Evolutionary conservation across 345 rosid species (phyloP), one percentile per base, ranked within the genome.

Genomic region (Cardamine resedifolia): DNA sequence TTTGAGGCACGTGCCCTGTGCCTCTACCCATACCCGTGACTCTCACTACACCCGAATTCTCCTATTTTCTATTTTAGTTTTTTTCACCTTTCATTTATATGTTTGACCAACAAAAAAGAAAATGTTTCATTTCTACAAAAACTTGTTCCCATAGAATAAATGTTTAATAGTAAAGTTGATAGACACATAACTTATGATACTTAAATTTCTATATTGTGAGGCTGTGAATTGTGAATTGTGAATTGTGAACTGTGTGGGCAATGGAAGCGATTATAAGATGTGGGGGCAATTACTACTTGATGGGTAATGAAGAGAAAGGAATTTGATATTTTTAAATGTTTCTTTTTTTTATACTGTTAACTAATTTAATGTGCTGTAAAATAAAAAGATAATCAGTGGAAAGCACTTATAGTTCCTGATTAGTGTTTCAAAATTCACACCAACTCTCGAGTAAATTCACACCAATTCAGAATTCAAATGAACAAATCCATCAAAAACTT

Each of bases 11-110:
- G 79, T 75, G 70, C 58, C 16, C 15, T 38, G 12, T 58, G 61
- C 18, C 39, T 58, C 64, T 68, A 41, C 39, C 64, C 74, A 52
- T 53, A 18, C 79, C 79, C 74, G 79, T 75, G 79, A 75, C 78
- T 59, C 62, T n/a, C n/a, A 8, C 15, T 31, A 28, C 33, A 2
- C 33, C 10, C 20, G 4, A 19, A 26, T 56, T 7, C 36, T 56
- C 10, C 56, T 31, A 49, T 48, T 50, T 23, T n/a, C 20, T 34
- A 33, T 31, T 50, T 50, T 58, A 36, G 30, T 36, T 66, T 33
- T n/a, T 50, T 7, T 50, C 34, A 15, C 48, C n/a, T 50, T 21
- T 66, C 68, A 27, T 31, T 57, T 31, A 2, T 30, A 18, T 18
- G 39, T 56, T 56, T 30, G 23, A 30, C 23, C 64, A n/a, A 12